Evolutionary conservation across 805 yeast genomes (phyloP), one percentile per base, ranked within the genome.

Genomic region (Kockiozyma suomiensis): DNA sequence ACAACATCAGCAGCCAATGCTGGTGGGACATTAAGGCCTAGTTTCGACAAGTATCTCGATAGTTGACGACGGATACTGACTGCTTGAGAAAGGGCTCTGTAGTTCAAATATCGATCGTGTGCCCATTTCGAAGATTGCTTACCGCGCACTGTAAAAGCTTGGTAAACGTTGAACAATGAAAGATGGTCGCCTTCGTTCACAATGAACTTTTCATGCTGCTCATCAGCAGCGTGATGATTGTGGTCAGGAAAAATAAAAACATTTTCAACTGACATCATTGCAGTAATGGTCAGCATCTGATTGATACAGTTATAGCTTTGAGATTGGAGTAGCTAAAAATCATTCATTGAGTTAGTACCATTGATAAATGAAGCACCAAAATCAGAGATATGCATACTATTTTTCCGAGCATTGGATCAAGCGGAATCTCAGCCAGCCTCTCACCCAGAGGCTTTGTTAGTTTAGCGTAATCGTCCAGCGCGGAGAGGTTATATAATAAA

Each of bases 131-230:
- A 79, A 5, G 81, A 77, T 50, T 69, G 75, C 1, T 76, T 62
- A 13, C 65, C 65, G 21, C 66, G 59, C 4, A 35, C 4, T 15
- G 55, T 49, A 32, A 62, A 62, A 1, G 61, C 66, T 33, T 59
- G 58, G 30, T 62, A 62, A 10, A 62, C 65, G 69, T 90, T 90
- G 42, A 88, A 74, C 46, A 89, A 72, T 0, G 97, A 88, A 47
- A 91, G 72, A 72, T 88, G 96, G 73, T 91, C 97, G 58, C 92
- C 88, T 60, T 87, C 90, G 0, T 84, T 79, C 8, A 87, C 84
- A 35, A 82, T 77, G 70, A 90, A 90, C 71, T 84, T 84, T 54
- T 91, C 72, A 2, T 84, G 82, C 45, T 79, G 72, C 67, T 87
- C 91, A 0, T 91, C 85, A 62, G 85, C 88, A 17, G 79, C 79